Evolutionary conservation across 2,329 filamentous ascomycete species (phyloP).

Genomic region (Sclerotinia subarctica): DNA sequence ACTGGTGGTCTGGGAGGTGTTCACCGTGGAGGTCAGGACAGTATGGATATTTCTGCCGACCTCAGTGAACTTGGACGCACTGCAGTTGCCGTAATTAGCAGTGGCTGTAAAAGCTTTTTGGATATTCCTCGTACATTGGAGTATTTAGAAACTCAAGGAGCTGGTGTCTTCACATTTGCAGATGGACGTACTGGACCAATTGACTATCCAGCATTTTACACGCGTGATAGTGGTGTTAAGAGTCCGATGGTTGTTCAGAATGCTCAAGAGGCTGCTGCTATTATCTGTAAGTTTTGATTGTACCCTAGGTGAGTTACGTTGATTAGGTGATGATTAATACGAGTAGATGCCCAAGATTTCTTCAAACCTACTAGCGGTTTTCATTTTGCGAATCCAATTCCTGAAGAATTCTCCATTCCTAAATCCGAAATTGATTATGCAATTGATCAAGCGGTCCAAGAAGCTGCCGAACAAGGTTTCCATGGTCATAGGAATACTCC

Average conservation of each 20-base stretch:
- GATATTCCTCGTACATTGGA: slow-evolving; percentile 90
- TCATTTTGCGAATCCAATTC: slow-evolving; percentile 81
- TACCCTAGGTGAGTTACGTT: not conserved
- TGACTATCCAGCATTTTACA: slow-evolving; percentile 92
- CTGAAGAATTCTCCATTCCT: slow-evolving; percentile 56
- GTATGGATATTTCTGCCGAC: slow-evolving; percentile 93
- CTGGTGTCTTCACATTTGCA: slow-evolving; percentile 83
- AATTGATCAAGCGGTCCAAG: slow-evolving; percentile 53
- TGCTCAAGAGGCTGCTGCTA: slow-evolving; percentile 82
- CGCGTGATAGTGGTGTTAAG: slow-evolving; percentile 75
- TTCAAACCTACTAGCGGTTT: slow-evolving; percentile 67
- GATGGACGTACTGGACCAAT: slow-evolving; percentile 70
- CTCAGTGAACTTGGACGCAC: slow-evolving; percentile 90
- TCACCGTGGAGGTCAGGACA: slow-evolving; percentile 79
- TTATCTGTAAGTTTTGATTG: slow-evolving; percentile 58
- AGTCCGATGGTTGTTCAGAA: slow-evolving; percentile 73
- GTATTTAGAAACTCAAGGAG: slow-evolving; percentile 67
- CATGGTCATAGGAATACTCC: slow-evolving; percentile 67
- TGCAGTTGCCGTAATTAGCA: slow-evolving; percentile 81
- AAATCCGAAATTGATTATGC: slow-evolving; percentile 56
- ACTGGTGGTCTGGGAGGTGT: slow-evolving; percentile 94
- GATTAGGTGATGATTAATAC: not conserved
- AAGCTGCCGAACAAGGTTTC: slow-evolving; percentile 52
- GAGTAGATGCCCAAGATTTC: slow-evolving; percentile 64
- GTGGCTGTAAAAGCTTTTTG: slow-evolving; percentile 93